Percentiles rank a stretch among this genome's conserved stretches.
Conservation (phyloP, 441 rosid species). For the Pelargonium fulgidum region DNA sequence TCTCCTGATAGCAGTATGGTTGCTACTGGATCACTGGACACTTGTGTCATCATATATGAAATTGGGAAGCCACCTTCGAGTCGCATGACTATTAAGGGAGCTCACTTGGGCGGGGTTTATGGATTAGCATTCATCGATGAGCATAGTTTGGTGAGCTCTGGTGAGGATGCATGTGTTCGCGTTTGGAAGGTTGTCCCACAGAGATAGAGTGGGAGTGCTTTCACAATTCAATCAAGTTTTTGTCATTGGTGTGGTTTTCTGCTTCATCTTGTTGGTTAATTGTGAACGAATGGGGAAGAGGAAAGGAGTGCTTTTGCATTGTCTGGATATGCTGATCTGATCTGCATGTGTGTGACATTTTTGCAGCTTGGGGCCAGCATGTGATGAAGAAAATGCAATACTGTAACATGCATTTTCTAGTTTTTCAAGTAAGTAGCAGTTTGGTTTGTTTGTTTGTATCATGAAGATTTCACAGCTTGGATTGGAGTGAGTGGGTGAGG, state of each 20-base stretch:
- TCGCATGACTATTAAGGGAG: conserved; percentile 76
- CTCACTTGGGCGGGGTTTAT: conserved; percentile 91
- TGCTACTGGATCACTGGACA: conserved; percentile 93
- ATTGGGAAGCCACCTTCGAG: conserved; percentile 70
- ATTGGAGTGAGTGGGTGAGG: not conserved
- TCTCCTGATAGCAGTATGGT: conserved; percentile 74
- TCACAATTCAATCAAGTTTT: not conserved
- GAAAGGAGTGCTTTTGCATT: not conserved
- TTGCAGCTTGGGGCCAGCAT: not conserved
- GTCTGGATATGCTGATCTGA: not conserved
- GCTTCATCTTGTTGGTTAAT: not conserved
- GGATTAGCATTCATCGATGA: conserved; percentile 77
- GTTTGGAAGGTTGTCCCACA: conserved; percentile 61
- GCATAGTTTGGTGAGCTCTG: conserved; percentile 64
- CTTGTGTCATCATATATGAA: conserved; percentile 74
- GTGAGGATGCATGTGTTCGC: conserved; percentile 94
- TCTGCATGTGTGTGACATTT: not conserved
- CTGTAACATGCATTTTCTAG: not conserved
- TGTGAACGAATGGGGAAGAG: not conserved
- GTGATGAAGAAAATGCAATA: conserved; percentile 4
- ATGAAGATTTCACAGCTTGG: not conserved
- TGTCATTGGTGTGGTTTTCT: not conserved
- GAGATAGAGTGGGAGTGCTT: conserved; percentile 17
- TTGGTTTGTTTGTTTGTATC: not conserved
- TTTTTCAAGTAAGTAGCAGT: not conserved